Evolutionary conservation across 2,329 filamentous ascomycete species (phyloP).

Genomic region (Basipetospora chlamydospora): DNA sequence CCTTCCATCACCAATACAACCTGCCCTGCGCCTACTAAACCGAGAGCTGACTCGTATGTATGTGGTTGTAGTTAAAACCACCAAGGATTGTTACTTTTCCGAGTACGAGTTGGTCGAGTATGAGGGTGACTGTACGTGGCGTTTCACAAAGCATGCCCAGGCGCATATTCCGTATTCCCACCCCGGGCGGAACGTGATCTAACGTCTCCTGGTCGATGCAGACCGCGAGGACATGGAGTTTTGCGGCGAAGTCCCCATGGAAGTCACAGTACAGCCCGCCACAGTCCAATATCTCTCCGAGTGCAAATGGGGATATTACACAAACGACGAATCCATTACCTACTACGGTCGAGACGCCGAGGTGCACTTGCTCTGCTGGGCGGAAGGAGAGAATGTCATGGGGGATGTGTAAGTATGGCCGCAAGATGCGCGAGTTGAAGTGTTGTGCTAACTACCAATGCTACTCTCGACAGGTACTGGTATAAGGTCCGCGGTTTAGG

Average conservation of each 20-base stretch:
- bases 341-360: constrained; percentile 6
- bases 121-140: constrained; percentile 2
- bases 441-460: background rate
- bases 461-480: constrained; percentile 2
- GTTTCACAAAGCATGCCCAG: background rate
- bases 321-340: background rate
- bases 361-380: constrained; percentile 6
- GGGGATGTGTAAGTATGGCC: constrained; percentile 1
- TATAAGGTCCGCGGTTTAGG: constrained; percentile 2
- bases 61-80: constrained; percentile 1
- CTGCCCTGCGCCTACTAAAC: too few species aligned
- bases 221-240: background rate
- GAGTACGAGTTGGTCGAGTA: constrained; percentile 5
- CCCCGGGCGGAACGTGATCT: too few species aligned
- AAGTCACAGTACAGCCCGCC: constrained; percentile 1
- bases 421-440: too few species aligned
- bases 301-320: constrained; percentile 6
- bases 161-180: too few species aligned
- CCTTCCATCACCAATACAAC: too few species aligned
- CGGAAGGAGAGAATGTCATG: background rate
- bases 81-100: background rate
- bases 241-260: background rate
- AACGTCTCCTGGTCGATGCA: too few species aligned
- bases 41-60: background rate
- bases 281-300: constrained; percentile 4